Percentiles rank a stretch among this genome's conserved stretches.
Conservation (phyloP, 306 rosid species). For the Vigna unguiculata region DNA sequence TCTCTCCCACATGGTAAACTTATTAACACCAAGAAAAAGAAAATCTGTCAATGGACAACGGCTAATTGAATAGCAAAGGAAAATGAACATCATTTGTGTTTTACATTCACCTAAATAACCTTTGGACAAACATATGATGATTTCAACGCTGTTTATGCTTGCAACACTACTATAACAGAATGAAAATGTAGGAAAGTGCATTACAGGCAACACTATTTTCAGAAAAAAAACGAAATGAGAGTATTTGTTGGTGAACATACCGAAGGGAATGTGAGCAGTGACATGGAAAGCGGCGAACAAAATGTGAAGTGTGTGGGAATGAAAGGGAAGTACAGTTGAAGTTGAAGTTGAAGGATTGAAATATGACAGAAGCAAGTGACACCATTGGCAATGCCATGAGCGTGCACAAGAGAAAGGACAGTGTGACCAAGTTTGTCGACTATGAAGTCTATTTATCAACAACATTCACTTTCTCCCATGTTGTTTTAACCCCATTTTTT, state of each 20-base stretch:
- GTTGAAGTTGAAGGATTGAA: too few relatives aligned
- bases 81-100: neutral
- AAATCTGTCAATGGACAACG: neutral
- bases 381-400: conserved; percentile 14
- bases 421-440: neutral
- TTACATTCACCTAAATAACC: neutral
- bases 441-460: too few relatives aligned
- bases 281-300: conserved; percentile 7
- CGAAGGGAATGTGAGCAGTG: neutral
- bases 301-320: conserved; percentile 14
- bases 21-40: neutral
- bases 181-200: neutral
- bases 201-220: neutral
- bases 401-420: conserved; percentile 7
- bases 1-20: conserved; percentile 37
- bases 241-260: conserved; percentile 18
- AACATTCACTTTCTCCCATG: neutral
- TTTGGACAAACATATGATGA: neutral
- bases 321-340: conserved; percentile 16
- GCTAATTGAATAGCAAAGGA: neutral
- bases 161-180: neutral
- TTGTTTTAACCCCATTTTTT: neutral
- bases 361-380: conserved; percentile 7
- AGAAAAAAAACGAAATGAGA: neutral
- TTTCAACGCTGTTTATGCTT: neutral